A percentile compares a stretch with the other conserved stretches of the same genome.
phyloP scores from a whole-genome alignment of 306 rosid genomes.

The Rubus parviflorus region DNA sequence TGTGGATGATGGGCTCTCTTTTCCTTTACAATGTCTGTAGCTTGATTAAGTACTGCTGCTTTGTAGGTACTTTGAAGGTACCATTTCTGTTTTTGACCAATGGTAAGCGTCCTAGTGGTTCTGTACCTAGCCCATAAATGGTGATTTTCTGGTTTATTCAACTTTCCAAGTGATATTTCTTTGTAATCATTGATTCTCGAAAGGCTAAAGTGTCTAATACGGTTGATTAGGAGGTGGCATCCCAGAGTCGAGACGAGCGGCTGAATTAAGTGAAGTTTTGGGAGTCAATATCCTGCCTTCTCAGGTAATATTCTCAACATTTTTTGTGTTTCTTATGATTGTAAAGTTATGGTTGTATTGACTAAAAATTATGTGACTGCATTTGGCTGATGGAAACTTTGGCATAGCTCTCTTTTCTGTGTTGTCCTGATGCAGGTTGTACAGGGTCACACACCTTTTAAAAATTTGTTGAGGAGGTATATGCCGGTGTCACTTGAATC shows the following conservation, averaged over 20 bases:
- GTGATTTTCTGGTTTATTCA: not conserved
- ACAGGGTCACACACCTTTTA: slow-evolving; percentile 40
- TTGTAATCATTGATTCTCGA: not conserved
- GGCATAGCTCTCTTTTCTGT: slow-evolving; percentile 25
- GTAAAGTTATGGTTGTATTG: not conserved
- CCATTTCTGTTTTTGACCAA: slow-evolving; percentile 40
- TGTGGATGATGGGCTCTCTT: not conserved
- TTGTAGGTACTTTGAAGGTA: slow-evolving; percentile 31
- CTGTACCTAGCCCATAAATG: not conserved
- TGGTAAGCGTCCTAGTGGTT: slow-evolving; percentile 14
- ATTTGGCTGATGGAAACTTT: slow-evolving; percentile 30
- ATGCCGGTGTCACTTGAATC: not conserved
- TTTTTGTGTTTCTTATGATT: not conserved
- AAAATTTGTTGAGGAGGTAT: slow-evolving; percentile 34
- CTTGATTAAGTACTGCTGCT: not conserved
- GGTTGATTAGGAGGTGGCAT: slow-evolving; percentile 33
- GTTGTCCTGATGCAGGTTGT: slow-evolving; percentile 33
- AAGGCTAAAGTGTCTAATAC: not conserved
- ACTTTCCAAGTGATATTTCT: not conserved
- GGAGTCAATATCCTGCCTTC: slow-evolving; percentile 35
- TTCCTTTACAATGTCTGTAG: no score
- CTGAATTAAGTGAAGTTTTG: slow-evolving; percentile 33
- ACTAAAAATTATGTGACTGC: no score
- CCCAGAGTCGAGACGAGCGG: slow-evolving; percentile 34
- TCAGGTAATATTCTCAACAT: slow-evolving; percentile 19